Evolutionary conservation across 495 filamentous ascomycete species (phyloP).

Genomic region (Podospora pseudoanserina): DNA sequence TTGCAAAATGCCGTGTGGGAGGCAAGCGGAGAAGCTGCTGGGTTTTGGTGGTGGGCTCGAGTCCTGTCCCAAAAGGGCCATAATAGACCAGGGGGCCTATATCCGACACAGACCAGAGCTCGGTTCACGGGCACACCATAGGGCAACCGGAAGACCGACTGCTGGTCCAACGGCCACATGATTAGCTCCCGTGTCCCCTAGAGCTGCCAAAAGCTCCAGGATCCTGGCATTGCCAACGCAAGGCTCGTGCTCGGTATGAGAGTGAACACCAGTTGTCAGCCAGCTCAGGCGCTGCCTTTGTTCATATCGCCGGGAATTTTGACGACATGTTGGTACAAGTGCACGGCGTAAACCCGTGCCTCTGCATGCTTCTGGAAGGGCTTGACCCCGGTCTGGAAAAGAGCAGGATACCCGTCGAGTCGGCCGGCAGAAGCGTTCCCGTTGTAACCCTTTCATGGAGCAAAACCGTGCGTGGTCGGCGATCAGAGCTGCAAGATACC

Average conservation of each 20-base stretch:
- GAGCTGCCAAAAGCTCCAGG: constrained; percentile 3
- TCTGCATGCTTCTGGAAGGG: neutral
- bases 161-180: constrained; percentile 14
- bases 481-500: neutral
- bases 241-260: neutral
- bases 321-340: no score
- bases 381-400: neutral
- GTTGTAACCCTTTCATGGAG: neutral
- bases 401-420: neutral
- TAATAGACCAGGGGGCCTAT: constrained; percentile 44
- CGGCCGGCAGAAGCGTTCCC: constrained; percentile 2
- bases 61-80: constrained; percentile 36
- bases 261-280: neutral
- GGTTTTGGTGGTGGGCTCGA: constrained; percentile 22
- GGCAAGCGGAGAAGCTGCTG: constrained; percentile 25
- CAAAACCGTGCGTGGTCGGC: neutral
- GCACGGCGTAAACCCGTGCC: neutral
- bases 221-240: neutral
- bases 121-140: constrained; percentile 42
- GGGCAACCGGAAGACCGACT: constrained; percentile 33
- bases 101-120: constrained; percentile 41
- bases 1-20: constrained; percentile 24
- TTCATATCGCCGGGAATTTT: neutral
- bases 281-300: neutral
- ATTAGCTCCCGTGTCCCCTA: constrained; percentile 18